A percentile compares a stretch with the other conserved stretches of the same genome.
Evolutionary conservation across 2,329 filamentous ascomycete genomes (phyloP).

Genomic region (Pyricularia sp.): DNA sequence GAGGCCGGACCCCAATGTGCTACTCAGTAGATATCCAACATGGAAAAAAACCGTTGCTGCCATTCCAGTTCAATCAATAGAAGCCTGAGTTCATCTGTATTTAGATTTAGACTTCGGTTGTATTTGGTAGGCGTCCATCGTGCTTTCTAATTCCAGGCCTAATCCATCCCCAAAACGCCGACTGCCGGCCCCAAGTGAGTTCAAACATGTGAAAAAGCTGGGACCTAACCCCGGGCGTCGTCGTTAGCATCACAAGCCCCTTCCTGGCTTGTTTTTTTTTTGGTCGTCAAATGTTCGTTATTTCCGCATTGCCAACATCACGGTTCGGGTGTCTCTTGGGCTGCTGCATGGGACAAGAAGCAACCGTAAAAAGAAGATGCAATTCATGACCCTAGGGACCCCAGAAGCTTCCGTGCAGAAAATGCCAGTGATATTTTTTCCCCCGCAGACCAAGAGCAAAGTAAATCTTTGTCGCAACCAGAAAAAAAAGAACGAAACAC

Average conservation of each 20-base stretch:
- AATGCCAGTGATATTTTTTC: slow-evolving; percentile 4
- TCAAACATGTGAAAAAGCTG: background rate
- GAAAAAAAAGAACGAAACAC: slow-evolving; percentile 1
- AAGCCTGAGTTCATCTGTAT: background rate
- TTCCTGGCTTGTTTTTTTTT: background rate
- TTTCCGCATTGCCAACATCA: background rate
- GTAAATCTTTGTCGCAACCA: slow-evolving; percentile 2
- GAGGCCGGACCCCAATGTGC: slow-evolving; percentile 60
- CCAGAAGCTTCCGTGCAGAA: slow-evolving; percentile 1
- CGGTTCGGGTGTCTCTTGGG: background rate
- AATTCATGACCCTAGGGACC: slow-evolving; percentile 4
- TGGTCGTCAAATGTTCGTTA: background rate
- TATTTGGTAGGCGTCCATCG: background rate
- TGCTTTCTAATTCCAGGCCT: background rate
- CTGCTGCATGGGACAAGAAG: background rate
- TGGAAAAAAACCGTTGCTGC: background rate
- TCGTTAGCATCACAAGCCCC: background rate
- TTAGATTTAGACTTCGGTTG: background rate
- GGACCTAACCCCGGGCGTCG: background rate
- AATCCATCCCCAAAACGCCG: background rate
- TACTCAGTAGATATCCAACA: slow-evolving; percentile 46
- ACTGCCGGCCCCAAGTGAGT: background rate
- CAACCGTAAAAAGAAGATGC: background rate
- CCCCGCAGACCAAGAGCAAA: slow-evolving; percentile 6
- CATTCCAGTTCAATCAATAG: background rate